A percentile compares a stretch with the other conserved stretches of the same genome.
Conservation (phyloP, 306 rosid species). For the Vicia sativa region DNA sequence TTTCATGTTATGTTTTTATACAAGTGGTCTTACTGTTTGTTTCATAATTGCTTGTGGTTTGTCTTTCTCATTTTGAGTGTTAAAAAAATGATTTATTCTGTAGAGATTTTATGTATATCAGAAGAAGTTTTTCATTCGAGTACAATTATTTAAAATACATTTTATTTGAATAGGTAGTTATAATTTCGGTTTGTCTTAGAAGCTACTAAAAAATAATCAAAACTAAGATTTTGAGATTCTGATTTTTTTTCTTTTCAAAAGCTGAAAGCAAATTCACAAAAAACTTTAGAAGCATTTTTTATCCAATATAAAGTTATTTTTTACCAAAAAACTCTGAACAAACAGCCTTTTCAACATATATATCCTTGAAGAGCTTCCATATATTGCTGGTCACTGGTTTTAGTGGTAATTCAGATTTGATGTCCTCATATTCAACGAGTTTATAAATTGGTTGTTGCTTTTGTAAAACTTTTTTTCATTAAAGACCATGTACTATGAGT, state of each 20-base stretch:
- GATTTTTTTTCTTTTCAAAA: not conserved
- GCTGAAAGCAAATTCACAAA: not conserved
- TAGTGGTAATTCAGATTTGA: slow-evolving; percentile 8
- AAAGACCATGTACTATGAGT: slow-evolving; percentile 8
- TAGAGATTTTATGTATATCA: not conserved
- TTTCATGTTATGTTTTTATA: slow-evolving; percentile 22
- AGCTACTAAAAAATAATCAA: slow-evolving; percentile 2
- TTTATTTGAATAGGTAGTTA: not conserved
- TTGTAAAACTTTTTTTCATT: not conserved
- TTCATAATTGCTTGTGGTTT: slow-evolving; percentile 17
- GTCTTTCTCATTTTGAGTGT: slow-evolving; percentile 18
- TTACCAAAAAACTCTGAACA: not conserved
- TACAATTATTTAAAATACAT: not conserved
- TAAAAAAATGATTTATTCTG: not conserved
- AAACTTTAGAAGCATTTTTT: not conserved
- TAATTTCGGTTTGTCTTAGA: slow-evolving; percentile 16
- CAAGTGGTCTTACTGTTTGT: slow-evolving; percentile 21
- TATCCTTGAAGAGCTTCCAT: slow-evolving; percentile 11
- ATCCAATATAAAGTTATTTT: not conserved
- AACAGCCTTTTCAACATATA: not conserved
- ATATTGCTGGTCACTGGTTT: slow-evolving; percentile 14
- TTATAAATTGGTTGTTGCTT: slow-evolving; percentile 26
- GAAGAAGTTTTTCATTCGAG: not conserved
- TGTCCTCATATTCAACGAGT: not conserved
- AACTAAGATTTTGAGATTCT: not conserved